Base-by-base conservation (phyloP, 1,284 basidiomycete species). In the Malassezia brasiliensis region DNA sequence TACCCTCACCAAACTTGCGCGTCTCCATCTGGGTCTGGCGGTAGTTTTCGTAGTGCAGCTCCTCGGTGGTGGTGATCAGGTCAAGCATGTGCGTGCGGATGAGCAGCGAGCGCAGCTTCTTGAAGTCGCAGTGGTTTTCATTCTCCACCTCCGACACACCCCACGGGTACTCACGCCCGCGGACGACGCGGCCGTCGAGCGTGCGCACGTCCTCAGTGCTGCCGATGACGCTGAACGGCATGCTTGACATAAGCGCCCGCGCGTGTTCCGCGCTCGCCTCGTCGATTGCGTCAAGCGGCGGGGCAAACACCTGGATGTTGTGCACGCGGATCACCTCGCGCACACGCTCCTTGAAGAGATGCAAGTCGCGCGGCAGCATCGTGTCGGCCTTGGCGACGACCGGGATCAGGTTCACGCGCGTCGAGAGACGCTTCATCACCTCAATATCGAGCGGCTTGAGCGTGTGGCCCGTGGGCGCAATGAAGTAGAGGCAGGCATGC, bases 61-160 rank as follows among this genome's bases (percentile, higher is more conserved):
- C 94, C 78, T 98, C 93, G 35, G 90, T 94, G 5, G 89, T 91
- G 48, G 85, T 85, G 77, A 96, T 93, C 48, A 98, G 81, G 77
- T 99, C 94, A 53, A 96, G 81, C 94, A 99, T 98, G 81, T 96
- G 89, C 6, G 91, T 96, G 67, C 94, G 85, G 77, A 99, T 94
- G 38, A 99, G 81, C 38, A 98, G 81, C 28, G 89, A 89, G 61
- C 94, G 88, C 52, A 99, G 81, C 79, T 96, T 96, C 78, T 88
- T 89, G 82, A 99, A 98, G 78, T 98, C 94, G 76, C 94, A 99
- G 79, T 99, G 93, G 75, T 87, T 85, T 79, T 96, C 93, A 75
- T 98, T 96, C 79, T 98, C 93, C 56, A 98, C 67, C 80, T 99
- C 93, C 22, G 93, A 93, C 30, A 96, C 90, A 79, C 94, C 94